Base-by-base conservation (phyloP, 257 asterid species). In the Forsythia viridissima region DNA sequence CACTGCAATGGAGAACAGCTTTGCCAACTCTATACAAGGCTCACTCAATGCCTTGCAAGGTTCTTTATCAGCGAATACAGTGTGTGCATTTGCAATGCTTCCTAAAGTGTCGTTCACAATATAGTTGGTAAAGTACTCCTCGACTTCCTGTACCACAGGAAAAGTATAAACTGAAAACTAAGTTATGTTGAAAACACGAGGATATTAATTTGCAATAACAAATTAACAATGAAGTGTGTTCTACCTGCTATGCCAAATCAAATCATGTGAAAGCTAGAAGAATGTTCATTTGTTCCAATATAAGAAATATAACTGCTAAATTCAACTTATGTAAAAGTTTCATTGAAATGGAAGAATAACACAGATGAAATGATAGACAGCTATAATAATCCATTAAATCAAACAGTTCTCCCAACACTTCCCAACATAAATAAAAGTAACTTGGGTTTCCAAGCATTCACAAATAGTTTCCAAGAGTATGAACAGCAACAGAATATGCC, bases 71-170 rank as follows among this genome's bases (percentile, higher is more conserved):
- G 99, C 96, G 83, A 93, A 88, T 59, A 79, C 96, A 0, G 93
- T 87, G 79, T 94, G 98, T n/a, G 97, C 97, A 81, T 91, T 92
- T 63, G 94, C 79, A 52, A 91, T 91, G 69, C 88, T 86, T 43
- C 98, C 99, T 82, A 94, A 79, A 78, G 90, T 93, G 75, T 94
- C 97, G 16, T 93, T 93, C 52, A 91, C 91, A 4, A 93, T 91
- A 85, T 94, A 93, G 79, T 94, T 87, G 79, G 97, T 80, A 82
- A 94, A 94, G 87, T 93, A 94, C 82, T 93, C 94, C 69, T 87
- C 85, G 37, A 94, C 86, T 85, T 94, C 98, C 97, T 94, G 92
- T 61, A 81, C 48, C 36, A 68, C 38, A 79, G 30, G 70, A 70
- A 79, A 37, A n/a, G 52, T 52, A 30, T 21, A 7, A 24, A 68